These are phyloP conservation scores for Corynespora cassiicola DNA, from an alignment of 2,329 filamentous ascomycete genomes.

Conservation along the genomic window DNA sequence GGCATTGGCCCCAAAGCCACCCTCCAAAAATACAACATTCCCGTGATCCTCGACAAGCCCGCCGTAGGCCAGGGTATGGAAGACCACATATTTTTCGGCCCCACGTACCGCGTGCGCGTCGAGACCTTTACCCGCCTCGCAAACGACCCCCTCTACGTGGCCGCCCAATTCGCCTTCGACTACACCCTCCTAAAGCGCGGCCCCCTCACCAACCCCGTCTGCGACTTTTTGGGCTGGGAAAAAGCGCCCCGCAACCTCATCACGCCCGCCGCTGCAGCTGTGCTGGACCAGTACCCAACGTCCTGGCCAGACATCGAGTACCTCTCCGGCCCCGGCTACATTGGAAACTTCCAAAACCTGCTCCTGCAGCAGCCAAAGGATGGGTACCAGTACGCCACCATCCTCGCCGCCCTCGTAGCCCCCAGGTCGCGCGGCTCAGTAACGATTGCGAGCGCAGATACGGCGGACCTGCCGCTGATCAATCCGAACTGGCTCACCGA, in stretches of 20 bases:
- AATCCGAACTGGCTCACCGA: slow-evolving; percentile 45
- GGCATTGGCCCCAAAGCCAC: slow-evolving; percentile 38
- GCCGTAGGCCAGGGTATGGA: slow-evolving; percentile 36
- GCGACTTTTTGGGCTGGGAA: slow-evolving; percentile 33
- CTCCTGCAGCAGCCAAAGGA: slow-evolving; percentile 27
- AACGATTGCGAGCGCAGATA: slow-evolving; percentile 35
- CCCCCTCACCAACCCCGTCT: slow-evolving; percentile 23
- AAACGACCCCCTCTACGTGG: slow-evolving; percentile 12
- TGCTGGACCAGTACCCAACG: slow-evolving; percentile 17
- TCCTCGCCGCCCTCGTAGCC: slow-evolving; percentile 36
- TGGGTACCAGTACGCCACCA: slow-evolving; percentile 39
- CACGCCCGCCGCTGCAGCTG: slow-evolving; percentile 7
- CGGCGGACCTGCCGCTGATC: slow-evolving; percentile 33
- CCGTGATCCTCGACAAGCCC: slow-evolving; percentile 21
- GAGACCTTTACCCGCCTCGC: slow-evolving; percentile 24
- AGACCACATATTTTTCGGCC: slow-evolving; percentile 28
- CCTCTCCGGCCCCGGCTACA: slow-evolving; percentile 19
- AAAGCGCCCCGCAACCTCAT: slow-evolving; percentile 21
- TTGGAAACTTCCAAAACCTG: slow-evolving; percentile 22
- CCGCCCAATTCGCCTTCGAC: slow-evolving; percentile 19
- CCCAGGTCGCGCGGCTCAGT: slow-evolving; percentile 45
- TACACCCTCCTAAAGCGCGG: slow-evolving; percentile 18
- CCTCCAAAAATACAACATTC: slow-evolving; percentile 23
- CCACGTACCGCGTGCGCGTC: slow-evolving; percentile 24
- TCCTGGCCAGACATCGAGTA: slow-evolving; percentile 39